phyloP scores from a whole-genome alignment of 495 filamentous ascomycete species.

The Aspergillus nanangensis region DNA sequence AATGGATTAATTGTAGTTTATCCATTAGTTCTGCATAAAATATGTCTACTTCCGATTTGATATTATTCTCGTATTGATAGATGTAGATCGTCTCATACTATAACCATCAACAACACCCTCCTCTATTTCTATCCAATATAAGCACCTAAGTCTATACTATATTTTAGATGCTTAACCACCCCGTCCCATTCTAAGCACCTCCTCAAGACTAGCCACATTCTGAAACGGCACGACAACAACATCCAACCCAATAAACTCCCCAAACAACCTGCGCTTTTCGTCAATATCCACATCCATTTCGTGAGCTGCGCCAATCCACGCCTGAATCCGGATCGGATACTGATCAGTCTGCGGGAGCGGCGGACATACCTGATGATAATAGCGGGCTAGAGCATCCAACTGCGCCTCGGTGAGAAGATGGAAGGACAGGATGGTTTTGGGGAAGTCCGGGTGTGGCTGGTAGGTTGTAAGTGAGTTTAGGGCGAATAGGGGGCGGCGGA shows the following conservation, averaged over 20 bases:
- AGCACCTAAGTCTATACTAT: too few species aligned
- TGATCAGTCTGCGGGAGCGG: conserved; percentile 41
- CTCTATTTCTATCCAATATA: too few species aligned
- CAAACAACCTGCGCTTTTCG: conserved; percentile 58
- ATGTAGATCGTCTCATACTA: too few species aligned
- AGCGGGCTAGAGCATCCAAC: conserved; percentile 66
- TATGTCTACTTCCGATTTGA: too few species aligned
- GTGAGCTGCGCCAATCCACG: conserved; percentile 29
- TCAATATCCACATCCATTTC: conserved; percentile 37
- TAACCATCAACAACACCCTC: too few species aligned
- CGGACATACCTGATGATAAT: conserved; percentile 69
- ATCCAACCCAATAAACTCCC: conserved; percentile 61
- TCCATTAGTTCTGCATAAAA: too few species aligned
- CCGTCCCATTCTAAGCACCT: background rate
- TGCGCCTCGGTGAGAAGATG: conserved; percentile 68
- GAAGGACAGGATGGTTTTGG: conserved; percentile 60
- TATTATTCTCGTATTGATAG: too few species aligned
- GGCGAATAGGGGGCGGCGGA: too few species aligned
- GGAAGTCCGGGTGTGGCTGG: conserved; percentile 60
- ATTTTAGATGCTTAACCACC: background rate
- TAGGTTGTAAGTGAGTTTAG: conserved; percentile 51
- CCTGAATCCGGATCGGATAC: conserved; percentile 59
- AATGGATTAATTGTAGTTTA: too few species aligned
- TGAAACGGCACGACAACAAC: too few species aligned
- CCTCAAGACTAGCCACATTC: background rate